Evolutionary conservation across 176 grass and related monocot species (phyloP).

Genomic region (Ensete glaucum): DNA sequence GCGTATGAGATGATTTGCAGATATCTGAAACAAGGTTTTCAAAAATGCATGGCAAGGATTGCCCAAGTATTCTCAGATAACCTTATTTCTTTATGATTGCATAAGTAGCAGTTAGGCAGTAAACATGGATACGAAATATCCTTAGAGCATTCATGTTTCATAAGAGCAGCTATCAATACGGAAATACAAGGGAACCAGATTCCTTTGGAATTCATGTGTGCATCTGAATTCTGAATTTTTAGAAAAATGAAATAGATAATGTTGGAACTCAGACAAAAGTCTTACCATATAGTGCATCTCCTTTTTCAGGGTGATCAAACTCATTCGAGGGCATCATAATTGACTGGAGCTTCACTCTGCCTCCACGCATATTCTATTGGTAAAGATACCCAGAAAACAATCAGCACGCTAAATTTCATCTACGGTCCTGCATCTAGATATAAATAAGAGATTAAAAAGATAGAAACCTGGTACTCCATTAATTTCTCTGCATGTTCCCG

Average conservation of each 20-base stretch:
- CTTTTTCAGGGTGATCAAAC: slow-evolving; percentile 27
- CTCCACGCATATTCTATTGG: slow-evolving; percentile 24
- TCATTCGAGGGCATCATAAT: slow-evolving; percentile 12
- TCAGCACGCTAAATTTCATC: neutral
- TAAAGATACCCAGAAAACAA: neutral
- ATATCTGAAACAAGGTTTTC: too few relatives aligned
- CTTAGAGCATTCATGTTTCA: too few relatives aligned
- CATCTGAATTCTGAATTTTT: neutral
- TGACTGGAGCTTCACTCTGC: slow-evolving; percentile 18
- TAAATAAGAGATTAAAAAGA: neutral
- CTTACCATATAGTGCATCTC: slow-evolving; percentile 19
- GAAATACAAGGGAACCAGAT: neutral
- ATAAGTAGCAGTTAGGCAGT: too few relatives aligned
- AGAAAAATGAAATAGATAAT: neutral
- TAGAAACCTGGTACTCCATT: slow-evolving; percentile 9
- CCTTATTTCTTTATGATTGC: too few relatives aligned
- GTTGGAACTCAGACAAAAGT: neutral
- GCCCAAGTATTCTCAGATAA: too few relatives aligned
- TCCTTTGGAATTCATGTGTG: neutral
- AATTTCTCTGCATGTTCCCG: slow-evolving; percentile 8
- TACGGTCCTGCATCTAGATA: neutral
- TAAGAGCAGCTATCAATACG: neutral
- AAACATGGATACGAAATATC: too few relatives aligned
- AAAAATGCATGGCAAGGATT: too few relatives aligned
- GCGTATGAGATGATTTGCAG: too few relatives aligned